Evolutionary conservation across 2,329 filamentous ascomycete species (phyloP), one percentile per base, ranked within the genome.

Genomic region (Apiospora kogelbergensis): DNA sequence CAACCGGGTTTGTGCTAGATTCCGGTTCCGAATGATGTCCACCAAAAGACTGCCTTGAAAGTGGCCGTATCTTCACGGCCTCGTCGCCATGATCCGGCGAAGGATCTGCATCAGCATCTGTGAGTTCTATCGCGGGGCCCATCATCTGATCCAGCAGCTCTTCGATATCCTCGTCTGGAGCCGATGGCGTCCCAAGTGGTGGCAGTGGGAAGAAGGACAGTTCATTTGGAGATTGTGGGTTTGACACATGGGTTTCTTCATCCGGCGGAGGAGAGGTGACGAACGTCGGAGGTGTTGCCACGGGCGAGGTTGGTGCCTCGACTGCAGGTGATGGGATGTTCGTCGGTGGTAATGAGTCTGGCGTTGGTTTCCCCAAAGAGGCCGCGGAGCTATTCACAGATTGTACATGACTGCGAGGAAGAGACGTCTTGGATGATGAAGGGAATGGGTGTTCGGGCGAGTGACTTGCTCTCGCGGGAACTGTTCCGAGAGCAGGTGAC

Each of bases 161-260:
- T 9, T 70, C 67, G 30, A 70, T 68, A 9, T 67, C 40, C 26
- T 68, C 67, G 22, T 70, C 42, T 3, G 26, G 37, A 4, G 24
- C 26, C 24, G 63, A 20, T 15, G 68, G 66, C 30, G 68, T 65
- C 9, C 57, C 42, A n/a, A 66, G 30, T 11, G 68, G 68, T 17
- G 68, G 45, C 24, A 67, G 22, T 6, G 69, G 69, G 53, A 70
- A 70, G 48, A 70, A 70, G 6, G 69, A 70, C 3, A 70, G 24
- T 20, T 60, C 67, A 64, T 68, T 15, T 13, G 66, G 67, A 17
- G 69, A 70, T 30, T 63, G 66, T 22, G 66, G 69, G 22, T 64
- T 68, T 7, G 69, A 70, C 15, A 70, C 63, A 6, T 41, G 26
- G 15, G 26, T 60, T 60, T 37, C 53, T 13, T 22, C 41, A 1